Evolutionary conservation across 805 yeast species (phyloP), one percentile per base, ranked within the genome.

Genomic region (Maudiozyma turicensis): DNA sequence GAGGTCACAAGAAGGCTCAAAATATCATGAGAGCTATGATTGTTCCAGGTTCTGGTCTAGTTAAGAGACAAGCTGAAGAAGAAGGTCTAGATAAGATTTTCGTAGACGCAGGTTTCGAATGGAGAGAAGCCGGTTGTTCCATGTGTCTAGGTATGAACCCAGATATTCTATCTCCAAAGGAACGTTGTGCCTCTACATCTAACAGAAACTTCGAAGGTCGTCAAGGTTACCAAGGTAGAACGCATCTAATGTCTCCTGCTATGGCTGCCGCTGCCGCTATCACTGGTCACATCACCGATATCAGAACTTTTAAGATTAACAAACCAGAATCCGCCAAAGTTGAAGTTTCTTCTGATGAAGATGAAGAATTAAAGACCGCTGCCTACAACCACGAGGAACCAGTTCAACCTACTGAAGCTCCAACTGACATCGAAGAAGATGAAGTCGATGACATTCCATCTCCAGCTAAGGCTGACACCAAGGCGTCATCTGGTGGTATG

Each of bases 101-200:
- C 63, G 80, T 74, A 61, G 87, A 81, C 45, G 97, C 99, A 46
- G 98, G 96, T 20, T 93, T 93, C 65, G 91, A 86, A 59, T 93
- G 99, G 99, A 84, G 99, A 75, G 99, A 93, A 73, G 98, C 99
- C 56, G 99, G 99, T 53, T 93, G 99, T 73, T 91, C 98, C 40
- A 93, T 93, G 99, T 93, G 99, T 74, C 78, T 93, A 47, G 99
- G 99, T 70, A 93, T 93, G 99, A 93, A 93, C 73, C 97, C 98
- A 41, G 99, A 93, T 73, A 91, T 93, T 60, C 78, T 93, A 64
- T 78, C 82, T 53, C 99, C 99, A 40, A 80, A 85, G 64, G 99
- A 93, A 71, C 82, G 99, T 72, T 93, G 99, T 74, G 99, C 99
- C 8, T 90, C 98, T 11, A 93, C 99, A 15, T 91, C 98, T 26